Evolutionary conservation across 1,284 basidiomycete species (phyloP), one percentile per base, ranked within the genome.

Genomic region (Hymenochaete sp.): DNA sequence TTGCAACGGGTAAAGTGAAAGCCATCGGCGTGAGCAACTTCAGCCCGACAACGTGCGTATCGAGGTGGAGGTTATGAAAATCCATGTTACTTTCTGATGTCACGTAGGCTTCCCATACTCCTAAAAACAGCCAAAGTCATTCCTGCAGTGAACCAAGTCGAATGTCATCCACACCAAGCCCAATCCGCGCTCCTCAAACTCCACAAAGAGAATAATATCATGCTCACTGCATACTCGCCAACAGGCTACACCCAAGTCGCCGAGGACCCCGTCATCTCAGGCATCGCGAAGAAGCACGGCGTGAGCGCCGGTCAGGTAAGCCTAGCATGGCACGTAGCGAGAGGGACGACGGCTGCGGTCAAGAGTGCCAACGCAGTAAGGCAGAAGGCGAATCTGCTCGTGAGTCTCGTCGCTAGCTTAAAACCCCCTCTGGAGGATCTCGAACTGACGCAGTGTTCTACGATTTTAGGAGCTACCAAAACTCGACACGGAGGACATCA

Each of bases 71-170:
- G n/a, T n/a, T n/a, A n/a, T n/a, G n/a, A n/a, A n/a, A n/a, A n/a
- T n/a, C n/a, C n/a, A n/a, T n/a, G n/a, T n/a, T n/a, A n/a, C n/a
- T n/a, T n/a, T n/a, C n/a, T n/a, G n/a, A n/a, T n/a, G n/a, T n/a
- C n/a, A n/a, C 2, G 10, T 25, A 50, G 48, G 8, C 22, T 50
- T 10, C 43, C 49, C 32, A 40, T 49, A 18, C 54, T 72, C 6
- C 51, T 70, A 24, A 57, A 62, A 44, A 56, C 58, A 2, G 63
- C 62, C 14, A 62, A 62, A n/a, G 53, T 67, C 48, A 57, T 62
- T 21, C 71, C 70, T 2, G 67, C 65, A n/a, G 64, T 71, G 36
- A 71, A 72, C 53, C 69, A 73, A 52, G 66, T 59, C 64, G 47
- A 66, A 66, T 54, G 67, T 61, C 47, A 71, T 52, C 64, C 68